phyloP scores from a whole-genome alignment of 495 filamentous ascomycete species.

The Penicillium malachiteum region DNA sequence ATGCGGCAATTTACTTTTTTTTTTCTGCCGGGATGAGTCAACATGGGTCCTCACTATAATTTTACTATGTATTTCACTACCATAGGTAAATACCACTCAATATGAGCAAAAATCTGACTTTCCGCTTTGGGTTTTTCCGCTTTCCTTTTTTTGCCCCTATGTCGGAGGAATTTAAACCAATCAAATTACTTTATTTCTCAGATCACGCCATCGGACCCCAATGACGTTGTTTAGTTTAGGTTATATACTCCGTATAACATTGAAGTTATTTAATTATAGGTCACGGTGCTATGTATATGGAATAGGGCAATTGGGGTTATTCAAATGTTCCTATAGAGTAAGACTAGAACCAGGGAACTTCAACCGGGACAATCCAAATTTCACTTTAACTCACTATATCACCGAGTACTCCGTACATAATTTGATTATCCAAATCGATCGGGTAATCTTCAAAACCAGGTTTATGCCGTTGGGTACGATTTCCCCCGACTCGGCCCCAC shows the following conservation, averaged over 20 bases:
- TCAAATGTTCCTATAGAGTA: not conserved
- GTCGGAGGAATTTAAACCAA: conserved; percentile 11
- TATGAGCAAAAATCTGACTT: not conserved
- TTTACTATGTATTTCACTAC: conserved; percentile 3
- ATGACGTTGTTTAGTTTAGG: not conserved
- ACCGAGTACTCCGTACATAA: no score
- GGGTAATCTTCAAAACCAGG: no score
- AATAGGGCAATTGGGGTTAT: not conserved
- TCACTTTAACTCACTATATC: no score
- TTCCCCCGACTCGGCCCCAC: no score
- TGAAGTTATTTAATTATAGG: no score
- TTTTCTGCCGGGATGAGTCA: not conserved
- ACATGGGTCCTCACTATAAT: not conserved
- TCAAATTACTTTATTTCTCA: not conserved
- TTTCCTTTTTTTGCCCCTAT: conserved; percentile 19
- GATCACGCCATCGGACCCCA: not conserved
- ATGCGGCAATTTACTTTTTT: conserved; percentile 14
- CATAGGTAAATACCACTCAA: no score
- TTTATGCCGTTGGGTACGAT: no score
- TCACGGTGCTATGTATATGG: no score
- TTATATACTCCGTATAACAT: no score
- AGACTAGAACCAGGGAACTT: no score
- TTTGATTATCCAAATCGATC: no score
- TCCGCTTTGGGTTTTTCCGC: conserved; percentile 25
- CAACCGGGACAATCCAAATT: no score